A percentile compares a stretch with the other conserved stretches of the same genome.
Evolutionary conservation across 163 green algal genomes (phyloP).

Genomic region (Scenedesmus sp.): DNA sequence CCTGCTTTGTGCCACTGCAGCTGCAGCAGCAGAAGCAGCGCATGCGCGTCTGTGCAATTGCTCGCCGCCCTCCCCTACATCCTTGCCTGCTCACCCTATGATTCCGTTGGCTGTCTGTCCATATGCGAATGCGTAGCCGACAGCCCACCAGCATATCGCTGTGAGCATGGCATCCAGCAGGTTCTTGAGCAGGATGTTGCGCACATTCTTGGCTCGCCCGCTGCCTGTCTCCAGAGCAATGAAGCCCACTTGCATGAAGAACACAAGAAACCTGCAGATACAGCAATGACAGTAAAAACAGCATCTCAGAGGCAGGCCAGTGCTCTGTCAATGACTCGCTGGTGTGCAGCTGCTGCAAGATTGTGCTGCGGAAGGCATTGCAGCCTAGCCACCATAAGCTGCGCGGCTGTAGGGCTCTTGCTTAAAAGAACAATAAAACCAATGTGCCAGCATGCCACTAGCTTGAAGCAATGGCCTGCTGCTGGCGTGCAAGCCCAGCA

Average conservation of each 20-base stretch:
- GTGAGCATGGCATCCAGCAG: conserved; percentile 76
- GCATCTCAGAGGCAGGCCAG: no score
- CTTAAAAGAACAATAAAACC: no score
- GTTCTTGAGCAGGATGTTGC: conserved; percentile 88
- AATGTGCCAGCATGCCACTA: no score
- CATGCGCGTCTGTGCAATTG: not conserved
- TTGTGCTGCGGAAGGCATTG: not conserved
- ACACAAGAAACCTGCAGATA: conserved; percentile 63
- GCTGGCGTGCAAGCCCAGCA: not conserved
- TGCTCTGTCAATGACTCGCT: no score
- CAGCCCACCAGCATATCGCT: conserved; percentile 76
- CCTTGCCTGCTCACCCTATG: conserved; percentile 51
- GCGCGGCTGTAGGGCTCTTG: no score
- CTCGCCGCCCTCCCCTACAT: not conserved
- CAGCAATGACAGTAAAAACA: not conserved
- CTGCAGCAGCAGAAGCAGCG: not conserved
- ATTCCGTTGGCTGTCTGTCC: conserved; percentile 61
- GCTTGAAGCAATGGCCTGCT: not conserved
- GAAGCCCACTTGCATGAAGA: conserved; percentile 78
- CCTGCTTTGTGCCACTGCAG: no score
- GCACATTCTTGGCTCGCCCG: conserved; percentile 79
- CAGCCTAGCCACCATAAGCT: no score
- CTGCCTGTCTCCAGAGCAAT: conserved; percentile 75
- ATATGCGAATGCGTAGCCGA: conserved; percentile 81
- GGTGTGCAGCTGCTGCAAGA: not conserved